These are phyloP conservation scores for Thielaviopsis euricoi DNA, from an alignment of 2,329 filamentous ascomycete genomes.

Conservation along the genomic window DNA sequence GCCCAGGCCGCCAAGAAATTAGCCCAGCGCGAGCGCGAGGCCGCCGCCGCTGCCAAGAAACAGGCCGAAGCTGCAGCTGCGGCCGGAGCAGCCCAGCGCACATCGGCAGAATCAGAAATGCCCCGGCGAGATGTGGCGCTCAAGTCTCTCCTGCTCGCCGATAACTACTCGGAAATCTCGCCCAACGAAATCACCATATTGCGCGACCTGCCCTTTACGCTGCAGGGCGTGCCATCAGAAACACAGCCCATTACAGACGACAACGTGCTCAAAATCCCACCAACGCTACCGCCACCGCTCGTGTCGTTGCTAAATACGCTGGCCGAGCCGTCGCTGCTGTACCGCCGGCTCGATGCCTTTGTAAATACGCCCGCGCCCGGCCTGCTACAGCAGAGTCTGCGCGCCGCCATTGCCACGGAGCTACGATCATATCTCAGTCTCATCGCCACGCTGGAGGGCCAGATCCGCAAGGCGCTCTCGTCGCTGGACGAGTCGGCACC, in stretches of 20 bases:
- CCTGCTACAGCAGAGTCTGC: conserved; percentile 78
- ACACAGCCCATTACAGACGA: conserved; percentile 61
- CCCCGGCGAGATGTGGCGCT: conserved; percentile 34
- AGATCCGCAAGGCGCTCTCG: conserved; percentile 69
- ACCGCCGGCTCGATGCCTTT: conserved; percentile 64
- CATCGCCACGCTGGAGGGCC: conserved; percentile 80
- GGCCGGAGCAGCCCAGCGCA: conserved; percentile 13
- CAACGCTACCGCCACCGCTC: conserved; percentile 66
- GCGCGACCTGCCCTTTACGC: conserved; percentile 75
- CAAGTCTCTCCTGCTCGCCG: conserved; percentile 40
- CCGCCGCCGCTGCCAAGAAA: conserved; percentile 2
- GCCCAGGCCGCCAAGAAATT: not conserved
- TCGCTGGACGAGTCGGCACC: conserved; percentile 53
- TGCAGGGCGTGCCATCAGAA: conserved; percentile 81
- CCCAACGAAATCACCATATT: conserved; percentile 51
- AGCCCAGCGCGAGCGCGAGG: not conserved
- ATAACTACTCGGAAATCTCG: conserved; percentile 38
- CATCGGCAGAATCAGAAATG: conserved; percentile 15
- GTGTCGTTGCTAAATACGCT: conserved; percentile 76
- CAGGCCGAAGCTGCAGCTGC: conserved; percentile 20
- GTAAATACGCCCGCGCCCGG: conserved; percentile 68
- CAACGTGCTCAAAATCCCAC: conserved; percentile 56
- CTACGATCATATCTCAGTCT: conserved; percentile 78
- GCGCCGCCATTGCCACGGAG: conserved; percentile 71
- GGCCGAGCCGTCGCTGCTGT: conserved; percentile 86